A percentile compares a stretch with the other conserved stretches of the same genome.
phyloP scores from a whole-genome alignment of 2,329 filamentous ascomycete species.

The Fusarium tanahbumbuense region DNA sequence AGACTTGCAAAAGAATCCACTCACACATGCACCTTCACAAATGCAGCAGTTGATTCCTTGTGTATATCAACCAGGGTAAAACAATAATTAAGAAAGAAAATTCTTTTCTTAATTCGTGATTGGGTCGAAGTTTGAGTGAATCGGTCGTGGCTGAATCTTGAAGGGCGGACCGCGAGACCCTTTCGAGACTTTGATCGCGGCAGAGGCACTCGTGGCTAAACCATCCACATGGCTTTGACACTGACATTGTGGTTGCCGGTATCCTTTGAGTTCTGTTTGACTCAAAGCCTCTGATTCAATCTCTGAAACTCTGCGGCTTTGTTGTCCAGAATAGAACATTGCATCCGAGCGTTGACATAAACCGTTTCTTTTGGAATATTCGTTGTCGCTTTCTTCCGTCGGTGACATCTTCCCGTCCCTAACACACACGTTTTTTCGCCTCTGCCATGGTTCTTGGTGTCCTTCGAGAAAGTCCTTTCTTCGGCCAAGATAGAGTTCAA shows the following conservation, averaged over 20 bases:
- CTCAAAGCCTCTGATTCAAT: slow-evolving; percentile 36
- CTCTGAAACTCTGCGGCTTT: slow-evolving; percentile 19
- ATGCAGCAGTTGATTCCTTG: slow-evolving; percentile 10
- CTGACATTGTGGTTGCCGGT: slow-evolving; percentile 10
- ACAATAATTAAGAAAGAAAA: slow-evolving; percentile 16
- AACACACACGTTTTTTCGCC: slow-evolving; percentile 7
- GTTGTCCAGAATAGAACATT: slow-evolving; percentile 24
- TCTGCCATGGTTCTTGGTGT: slow-evolving; percentile 4
- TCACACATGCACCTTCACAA: slow-evolving; percentile 33
- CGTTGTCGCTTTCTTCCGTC: neutral
- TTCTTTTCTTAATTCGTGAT: slow-evolving; percentile 16
- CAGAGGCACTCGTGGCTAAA: slow-evolving; percentile 36
- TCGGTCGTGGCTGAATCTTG: slow-evolving; percentile 25
- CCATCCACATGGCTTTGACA: slow-evolving; percentile 29
- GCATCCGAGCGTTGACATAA: slow-evolving; percentile 4
- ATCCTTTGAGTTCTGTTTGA: slow-evolving; percentile 28
- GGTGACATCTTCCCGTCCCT: slow-evolving; percentile 23
- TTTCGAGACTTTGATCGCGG: slow-evolving; percentile 29
- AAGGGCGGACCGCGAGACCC: slow-evolving; percentile 15
- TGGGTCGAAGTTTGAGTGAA: slow-evolving; percentile 11
- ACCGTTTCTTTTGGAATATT: slow-evolving; percentile 9
- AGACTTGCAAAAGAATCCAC: slow-evolving; percentile 23
- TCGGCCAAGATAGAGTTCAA: slow-evolving; percentile 31
- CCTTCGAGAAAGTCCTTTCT: slow-evolving; percentile 27
- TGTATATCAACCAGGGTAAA: neutral